phyloP scores from a whole-genome alignment of 2,329 filamentous ascomycete genomes.

The Pseudogymnoascus pannorum region DNA sequence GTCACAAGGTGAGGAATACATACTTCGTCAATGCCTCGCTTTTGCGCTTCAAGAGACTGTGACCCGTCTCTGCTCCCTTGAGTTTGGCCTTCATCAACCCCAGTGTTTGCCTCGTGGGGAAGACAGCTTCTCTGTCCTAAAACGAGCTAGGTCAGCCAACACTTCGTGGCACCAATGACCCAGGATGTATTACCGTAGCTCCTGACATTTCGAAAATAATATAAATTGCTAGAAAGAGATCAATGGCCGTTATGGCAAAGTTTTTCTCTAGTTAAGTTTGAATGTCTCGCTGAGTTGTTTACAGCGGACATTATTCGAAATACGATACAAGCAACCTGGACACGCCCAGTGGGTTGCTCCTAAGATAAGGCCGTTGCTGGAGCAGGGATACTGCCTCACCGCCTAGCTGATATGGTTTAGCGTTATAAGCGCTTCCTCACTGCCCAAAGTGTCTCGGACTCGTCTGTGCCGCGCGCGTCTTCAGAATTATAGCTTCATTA shows the following conservation, averaged over 20 bases:
- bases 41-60: conserved; percentile 94
- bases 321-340: conserved; percentile 4
- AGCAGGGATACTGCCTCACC: conserved; percentile 6
- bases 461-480: neutral
- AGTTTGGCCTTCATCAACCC: conserved; percentile 97
- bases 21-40: conserved; percentile 97
- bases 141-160: conserved; percentile 15
- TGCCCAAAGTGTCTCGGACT: conserved; percentile 5
- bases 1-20: conserved; percentile 24
- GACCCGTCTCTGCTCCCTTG: conserved; percentile 84
- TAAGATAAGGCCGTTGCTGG: conserved; percentile 2
- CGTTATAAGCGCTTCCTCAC: neutral
- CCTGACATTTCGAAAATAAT: conserved; percentile 41
- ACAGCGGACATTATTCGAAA: conserved; percentile 5
- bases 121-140: conserved; percentile 91
- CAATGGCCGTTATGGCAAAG: neutral
- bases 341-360: neutral
- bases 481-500: conserved; percentile 6
- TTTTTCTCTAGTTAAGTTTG: neutral
- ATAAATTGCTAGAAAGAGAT: neutral
- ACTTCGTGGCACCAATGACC: conserved; percentile 11
- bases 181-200: conserved; percentile 36
- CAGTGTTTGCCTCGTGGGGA: conserved; percentile 94
- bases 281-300: conserved; percentile 6
- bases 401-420: neutral